Evolutionary conservation across 2,329 filamentous ascomycete species (phyloP), one percentile per base, ranked within the genome.

Genomic region (Cladorrhinum sp.): DNA sequence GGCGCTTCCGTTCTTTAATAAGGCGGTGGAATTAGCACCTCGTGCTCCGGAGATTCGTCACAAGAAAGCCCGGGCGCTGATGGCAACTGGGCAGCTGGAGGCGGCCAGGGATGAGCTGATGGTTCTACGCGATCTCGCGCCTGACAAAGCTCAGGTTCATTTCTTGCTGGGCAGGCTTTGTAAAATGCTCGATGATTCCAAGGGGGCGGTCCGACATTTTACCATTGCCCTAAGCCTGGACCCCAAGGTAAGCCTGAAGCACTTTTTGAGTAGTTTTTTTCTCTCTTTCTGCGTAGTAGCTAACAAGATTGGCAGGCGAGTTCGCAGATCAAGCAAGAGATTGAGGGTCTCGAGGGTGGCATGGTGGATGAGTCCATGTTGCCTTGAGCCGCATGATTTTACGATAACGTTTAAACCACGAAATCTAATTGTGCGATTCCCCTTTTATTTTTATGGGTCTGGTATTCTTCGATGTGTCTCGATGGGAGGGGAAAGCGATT

Each of bases 171-270:
- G 93, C 20, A 91, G 91, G 72, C 82, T 92, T 64, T 92, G 92
- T 76, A 89, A 89, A 74, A 82, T 80, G 59, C 80, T 91, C 69
- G 86, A 86, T 68, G 85, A 91, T 69, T 90, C 87, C 73, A 86
- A 87, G 63, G 83, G 87, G 69, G 93, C 95, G n/a, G 90, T 99
- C 62, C 88, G 89, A 62, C 92, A 97, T 74, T 96, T 96, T 73
- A 99, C 95, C 6, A 94, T 93, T 73, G 95, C 95, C 18, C 79
- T 98, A 71, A 96, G 96, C 75, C 79, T 99, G 70, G 95, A 99
- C 79, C 95, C 94, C 28, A 98, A 98, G 87, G 94, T 96, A 80
- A 72, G 81, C 73, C 18, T 8, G 4, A 4, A 28, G 9, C 26
- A 10, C 2, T 50, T 53, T 51, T 62, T 48, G 26, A 33, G n/a